Conservation (phyloP, 768 basidiomycete species). For the Epithele typhae region DNA sequence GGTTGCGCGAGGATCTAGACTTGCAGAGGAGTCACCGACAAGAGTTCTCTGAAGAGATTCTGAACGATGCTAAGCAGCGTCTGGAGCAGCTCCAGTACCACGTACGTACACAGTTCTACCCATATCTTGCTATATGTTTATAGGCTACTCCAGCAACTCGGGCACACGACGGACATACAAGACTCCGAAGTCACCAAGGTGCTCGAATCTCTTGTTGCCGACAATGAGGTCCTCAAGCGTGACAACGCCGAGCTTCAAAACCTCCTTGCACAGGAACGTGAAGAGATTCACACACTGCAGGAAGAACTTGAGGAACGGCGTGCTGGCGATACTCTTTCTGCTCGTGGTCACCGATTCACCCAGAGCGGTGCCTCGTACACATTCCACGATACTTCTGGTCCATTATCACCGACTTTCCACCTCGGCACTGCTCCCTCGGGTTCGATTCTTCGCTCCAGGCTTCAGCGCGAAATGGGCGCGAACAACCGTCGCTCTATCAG, state of each 20-base stretch:
- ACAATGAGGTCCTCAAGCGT: slow-evolving; percentile 77
- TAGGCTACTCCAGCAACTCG: slow-evolving; percentile 41
- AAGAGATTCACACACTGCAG: slow-evolving; percentile 65
- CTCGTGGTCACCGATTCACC: slow-evolving; percentile 17
- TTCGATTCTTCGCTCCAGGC: slow-evolving; percentile 17
- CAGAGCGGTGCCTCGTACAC: slow-evolving; percentile 16
- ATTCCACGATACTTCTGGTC: slow-evolving; percentile 9
- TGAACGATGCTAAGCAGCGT: slow-evolving; percentile 61
- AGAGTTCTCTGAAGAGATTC: slow-evolving; percentile 62
- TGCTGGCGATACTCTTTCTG: slow-evolving; percentile 31
- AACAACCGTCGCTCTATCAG: slow-evolving; percentile 30
- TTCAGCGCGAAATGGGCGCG: slow-evolving; percentile 4
- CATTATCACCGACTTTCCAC: slow-evolving; percentile 20
- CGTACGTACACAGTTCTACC: slow-evolving; percentile 46
- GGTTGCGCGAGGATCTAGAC: slow-evolving; percentile 61
- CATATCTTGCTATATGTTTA: neutral
- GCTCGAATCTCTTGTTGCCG: slow-evolving; percentile 79
- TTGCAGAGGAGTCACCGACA: slow-evolving; percentile 53
- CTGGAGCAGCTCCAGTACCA: slow-evolving; percentile 57
- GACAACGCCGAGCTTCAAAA: slow-evolving; percentile 79
- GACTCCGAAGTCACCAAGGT: slow-evolving; percentile 62
- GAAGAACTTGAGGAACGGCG: slow-evolving; percentile 75
- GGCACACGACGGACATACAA: slow-evolving; percentile 34
- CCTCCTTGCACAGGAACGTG: slow-evolving; percentile 69
- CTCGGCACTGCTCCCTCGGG: slow-evolving; percentile 21